Percentiles rank a stretch among this genome's conserved stretches.
These are phyloP conservation scores for Trifolium subterraneum DNA, from an alignment of 306 rosid genomes.

Conservation along the genomic window DNA sequence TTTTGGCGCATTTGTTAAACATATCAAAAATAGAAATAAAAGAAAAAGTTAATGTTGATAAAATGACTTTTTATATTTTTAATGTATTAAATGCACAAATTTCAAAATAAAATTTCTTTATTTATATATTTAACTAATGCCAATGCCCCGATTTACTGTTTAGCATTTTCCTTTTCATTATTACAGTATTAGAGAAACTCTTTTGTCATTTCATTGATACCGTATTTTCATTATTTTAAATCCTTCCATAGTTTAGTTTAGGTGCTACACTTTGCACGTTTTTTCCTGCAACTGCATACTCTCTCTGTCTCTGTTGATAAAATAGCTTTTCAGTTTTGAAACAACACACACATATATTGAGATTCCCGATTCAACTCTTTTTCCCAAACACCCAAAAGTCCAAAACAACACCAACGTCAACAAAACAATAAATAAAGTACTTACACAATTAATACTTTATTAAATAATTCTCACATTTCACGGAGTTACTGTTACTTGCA, in stretches of 20 bases:
- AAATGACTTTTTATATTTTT: no score
- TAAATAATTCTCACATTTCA: conserved; percentile 16
- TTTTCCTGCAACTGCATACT: conserved; percentile 26
- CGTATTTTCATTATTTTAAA: background rate
- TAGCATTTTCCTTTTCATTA: no score
- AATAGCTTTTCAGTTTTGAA: conserved; percentile 43
- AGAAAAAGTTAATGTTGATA: no score
- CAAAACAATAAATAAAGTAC: background rate
- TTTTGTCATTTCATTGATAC: no score
- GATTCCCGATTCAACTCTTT: conserved; percentile 46
- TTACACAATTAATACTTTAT: background rate
- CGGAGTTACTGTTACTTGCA: conserved; percentile 28
- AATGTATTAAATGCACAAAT: no score
- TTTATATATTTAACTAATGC: no score
- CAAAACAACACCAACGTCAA: background rate
- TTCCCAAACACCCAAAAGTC: conserved; percentile 36
- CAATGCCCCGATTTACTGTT: no score
- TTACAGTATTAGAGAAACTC: no score
- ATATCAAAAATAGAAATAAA: no score
- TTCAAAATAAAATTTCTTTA: no score
- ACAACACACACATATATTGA: conserved; percentile 9
- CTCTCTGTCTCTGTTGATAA: background rate
- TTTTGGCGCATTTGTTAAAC: no score
- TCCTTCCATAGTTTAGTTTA: background rate
- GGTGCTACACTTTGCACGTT: background rate